phyloP scores from a whole-genome alignment of 768 basidiomycete genomes.

The Roridomyces roridus region DNA sequence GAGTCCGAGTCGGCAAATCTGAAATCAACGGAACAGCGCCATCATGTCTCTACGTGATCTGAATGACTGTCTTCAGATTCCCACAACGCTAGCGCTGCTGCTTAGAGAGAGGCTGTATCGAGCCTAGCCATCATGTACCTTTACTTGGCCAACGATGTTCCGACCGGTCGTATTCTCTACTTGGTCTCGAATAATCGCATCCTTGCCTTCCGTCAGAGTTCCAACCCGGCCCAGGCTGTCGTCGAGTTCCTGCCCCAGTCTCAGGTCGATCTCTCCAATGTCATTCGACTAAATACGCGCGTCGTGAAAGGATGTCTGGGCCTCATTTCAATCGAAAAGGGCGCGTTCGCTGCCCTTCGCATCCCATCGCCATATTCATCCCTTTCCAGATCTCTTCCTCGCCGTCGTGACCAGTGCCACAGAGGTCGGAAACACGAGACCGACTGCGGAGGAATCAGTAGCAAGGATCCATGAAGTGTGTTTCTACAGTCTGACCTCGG shows the following conservation, averaged over 20 bases:
- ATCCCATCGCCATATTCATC: neutral
- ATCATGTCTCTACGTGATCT: too few species aligned
- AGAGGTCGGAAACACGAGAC: conserved; percentile 75
- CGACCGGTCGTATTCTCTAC: conserved; percentile 58
- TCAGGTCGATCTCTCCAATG: conserved; percentile 69
- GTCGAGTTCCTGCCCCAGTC: conserved; percentile 85
- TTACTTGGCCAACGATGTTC: conserved; percentile 70
- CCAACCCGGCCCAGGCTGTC: conserved; percentile 65
- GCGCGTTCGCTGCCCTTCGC: conserved; percentile 41
- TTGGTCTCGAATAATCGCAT: conserved; percentile 71
- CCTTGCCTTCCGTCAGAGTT: conserved; percentile 74
- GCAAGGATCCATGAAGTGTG: conserved; percentile 87
- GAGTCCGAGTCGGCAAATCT: too few species aligned
- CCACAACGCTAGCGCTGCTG: too few species aligned
- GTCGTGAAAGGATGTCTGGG: conserved; percentile 86
- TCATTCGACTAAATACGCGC: conserved; percentile 73
- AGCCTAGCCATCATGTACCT: conserved; percentile 86
- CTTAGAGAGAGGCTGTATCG: too few species aligned
- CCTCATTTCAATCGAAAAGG: conserved; percentile 74
- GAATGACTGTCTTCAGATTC: too few species aligned
- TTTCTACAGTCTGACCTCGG: conserved; percentile 87
- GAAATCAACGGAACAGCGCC: too few species aligned
- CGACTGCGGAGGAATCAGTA: conserved; percentile 68
- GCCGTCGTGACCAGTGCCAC: conserved; percentile 80
- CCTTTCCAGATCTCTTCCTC: conserved; percentile 77